Percentiles rank a stretch among this genome's conserved stretches.
These are phyloP conservation scores for Serpula lacrymans DNA, from an alignment of 768 basidiomycete genomes.

Conservation along the genomic window DNA sequence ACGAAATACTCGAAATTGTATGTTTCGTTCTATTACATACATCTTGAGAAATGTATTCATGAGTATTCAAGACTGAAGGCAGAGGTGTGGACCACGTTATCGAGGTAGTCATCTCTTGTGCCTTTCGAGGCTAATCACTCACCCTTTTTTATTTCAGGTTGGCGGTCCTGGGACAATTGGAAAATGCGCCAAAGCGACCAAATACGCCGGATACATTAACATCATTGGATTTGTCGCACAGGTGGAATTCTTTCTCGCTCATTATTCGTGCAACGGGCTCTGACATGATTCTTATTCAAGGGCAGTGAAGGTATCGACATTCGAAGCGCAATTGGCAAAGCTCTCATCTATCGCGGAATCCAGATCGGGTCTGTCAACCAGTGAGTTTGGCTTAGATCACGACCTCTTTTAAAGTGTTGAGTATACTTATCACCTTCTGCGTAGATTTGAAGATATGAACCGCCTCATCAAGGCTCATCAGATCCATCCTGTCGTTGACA, in stretches of 20 bases:
- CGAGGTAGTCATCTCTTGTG: constrained; percentile 11
- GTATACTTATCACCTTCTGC: background rate
- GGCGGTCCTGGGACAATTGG: constrained; percentile 51
- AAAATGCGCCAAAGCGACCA: constrained; percentile 38
- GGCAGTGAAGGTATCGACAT: constrained; percentile 27
- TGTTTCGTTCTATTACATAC: constrained; percentile 10
- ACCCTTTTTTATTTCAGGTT: constrained; percentile 31
- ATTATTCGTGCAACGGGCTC: background rate
- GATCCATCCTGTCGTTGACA: constrained; percentile 52
- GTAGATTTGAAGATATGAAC: constrained; percentile 53
- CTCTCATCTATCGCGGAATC: constrained; percentile 46
- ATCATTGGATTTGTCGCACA: constrained; percentile 50
- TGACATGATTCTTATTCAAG: constrained; percentile 7
- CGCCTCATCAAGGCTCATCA: constrained; percentile 41
- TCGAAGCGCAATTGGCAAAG: constrained; percentile 34
- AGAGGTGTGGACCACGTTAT: constrained; percentile 35
- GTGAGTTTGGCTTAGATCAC: constrained; percentile 32
- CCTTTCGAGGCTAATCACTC: background rate
- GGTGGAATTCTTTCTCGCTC: constrained; percentile 19
- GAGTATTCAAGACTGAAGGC: constrained; percentile 21
- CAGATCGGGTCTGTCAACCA: constrained; percentile 55
- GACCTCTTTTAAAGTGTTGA: background rate
- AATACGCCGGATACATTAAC: constrained; percentile 42
- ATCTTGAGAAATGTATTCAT: background rate
- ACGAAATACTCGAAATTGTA: constrained; percentile 45